Base-by-base conservation (phyloP, 768 basidiomycete genomes). In the Clitopilus passeckerianus region DNA sequence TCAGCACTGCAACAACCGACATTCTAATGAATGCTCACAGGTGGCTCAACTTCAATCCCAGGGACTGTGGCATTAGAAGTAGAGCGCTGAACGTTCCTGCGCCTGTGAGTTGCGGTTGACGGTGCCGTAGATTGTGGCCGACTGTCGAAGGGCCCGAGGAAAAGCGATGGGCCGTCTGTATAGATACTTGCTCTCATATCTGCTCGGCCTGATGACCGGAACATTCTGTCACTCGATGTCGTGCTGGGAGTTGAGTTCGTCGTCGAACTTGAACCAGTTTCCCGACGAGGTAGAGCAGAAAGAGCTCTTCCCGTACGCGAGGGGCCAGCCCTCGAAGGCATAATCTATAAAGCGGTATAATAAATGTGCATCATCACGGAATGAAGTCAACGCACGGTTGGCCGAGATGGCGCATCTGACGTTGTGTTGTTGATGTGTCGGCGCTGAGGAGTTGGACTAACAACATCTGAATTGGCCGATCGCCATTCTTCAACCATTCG, bases 41-140 rank as follows among this genome's bases (percentile, higher is more conserved):
- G 82, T 15, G 81, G 74, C 66, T 80, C 74, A 30, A 83, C 72
- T 35, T 76, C 61, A 57, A 82, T 82, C 35, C 72, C 70, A 2
- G 75, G 77, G 18, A 81, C 71, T 37, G 72, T 74, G 15, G 66
- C 64, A 33, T 68, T 67, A 0, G 78, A 79, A 6, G 60, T 44
- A 1, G 68, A 66, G 4, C 74, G 72, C 52, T 68, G 61, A 35
- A 66, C 58, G 33, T 50, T 50, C 22, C 18, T 58, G 53, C 33
- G 24, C 55, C 53, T 67, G 35, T 68, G 70, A 64, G 68, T 65
- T 53, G 67, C 61, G 34, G 68, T 56, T 23, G 68, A 61, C 55
- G 74, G 61, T 34, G 41, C 14, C 22, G 16, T 53, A 2, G 24
- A 37, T 53, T 43, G 22, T 9, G 35, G 56, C 14, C 53, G 18